These are phyloP conservation scores for Aspergillus cejpii DNA, from an alignment of 2,329 filamentous ascomycete species.

Conservation along the genomic window DNA sequence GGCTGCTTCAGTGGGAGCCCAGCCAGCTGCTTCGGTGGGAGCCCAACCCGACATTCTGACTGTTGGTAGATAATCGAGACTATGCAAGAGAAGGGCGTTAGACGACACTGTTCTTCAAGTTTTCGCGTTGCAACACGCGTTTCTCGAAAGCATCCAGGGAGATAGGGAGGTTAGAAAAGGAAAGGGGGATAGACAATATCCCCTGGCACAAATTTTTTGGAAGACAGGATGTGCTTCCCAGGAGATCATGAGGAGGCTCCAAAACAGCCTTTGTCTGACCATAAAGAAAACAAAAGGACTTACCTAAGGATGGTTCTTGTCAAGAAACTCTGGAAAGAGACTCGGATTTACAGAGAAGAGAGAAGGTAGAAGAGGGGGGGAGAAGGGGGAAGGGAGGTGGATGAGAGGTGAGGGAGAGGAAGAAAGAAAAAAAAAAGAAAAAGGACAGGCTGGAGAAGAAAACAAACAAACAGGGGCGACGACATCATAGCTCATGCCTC, in stretches of 20 bases:
- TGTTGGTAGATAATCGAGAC: neutral
- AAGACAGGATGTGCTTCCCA: neutral
- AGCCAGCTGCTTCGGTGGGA: constrained; percentile 2
- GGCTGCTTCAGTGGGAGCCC: neutral
- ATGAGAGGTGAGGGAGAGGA: constrained; percentile 1
- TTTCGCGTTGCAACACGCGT: neutral
- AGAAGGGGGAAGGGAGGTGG: neutral
- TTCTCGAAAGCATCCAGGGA: neutral
- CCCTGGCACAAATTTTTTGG: neutral
- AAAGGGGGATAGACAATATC: neutral
- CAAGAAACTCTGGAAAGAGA: neutral
- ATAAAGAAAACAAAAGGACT: neutral
- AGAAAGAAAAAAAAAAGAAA: neutral
- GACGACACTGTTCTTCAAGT: neutral
- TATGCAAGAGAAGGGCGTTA: neutral
- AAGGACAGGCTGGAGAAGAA: neutral
- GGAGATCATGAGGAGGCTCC: neutral
- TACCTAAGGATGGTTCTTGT: neutral
- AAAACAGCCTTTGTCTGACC: neutral
- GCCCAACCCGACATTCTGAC: constrained; percentile 5
- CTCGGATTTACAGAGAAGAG: neutral
- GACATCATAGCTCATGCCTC: neutral
- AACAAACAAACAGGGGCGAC: constrained; percentile 1
- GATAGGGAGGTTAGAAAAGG: neutral
- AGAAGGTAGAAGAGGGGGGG: neutral